Percentiles rank a stretch among this genome's conserved stretches.
These are phyloP conservation scores for Penicillium robsamsonii DNA, from an alignment of 495 filamentous ascomycete genomes.

Conservation along the genomic window DNA sequence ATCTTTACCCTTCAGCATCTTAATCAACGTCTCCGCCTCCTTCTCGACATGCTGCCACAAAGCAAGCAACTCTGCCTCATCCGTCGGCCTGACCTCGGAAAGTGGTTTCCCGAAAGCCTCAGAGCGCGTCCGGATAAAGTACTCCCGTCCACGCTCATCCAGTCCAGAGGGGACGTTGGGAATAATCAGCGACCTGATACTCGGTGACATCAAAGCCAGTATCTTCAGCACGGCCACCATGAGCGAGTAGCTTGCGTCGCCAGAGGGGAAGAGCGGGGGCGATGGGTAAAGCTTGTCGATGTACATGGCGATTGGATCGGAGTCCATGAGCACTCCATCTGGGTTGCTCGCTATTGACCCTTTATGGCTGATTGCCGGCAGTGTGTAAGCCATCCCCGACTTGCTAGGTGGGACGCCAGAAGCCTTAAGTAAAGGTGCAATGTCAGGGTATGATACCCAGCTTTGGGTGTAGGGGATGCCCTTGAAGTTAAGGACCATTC, in stretches of 20 bases:
- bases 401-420: constrained; percentile 28
- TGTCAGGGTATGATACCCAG: constrained; percentile 44
- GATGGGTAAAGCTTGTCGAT: constrained; percentile 37
- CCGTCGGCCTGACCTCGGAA: constrained; percentile 27
- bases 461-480: constrained; percentile 41
- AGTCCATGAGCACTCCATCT: constrained; percentile 38
- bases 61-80: constrained; percentile 13
- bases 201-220: neutral
- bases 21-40: constrained; percentile 14
- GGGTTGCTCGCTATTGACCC: constrained; percentile 27
- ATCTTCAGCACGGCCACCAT: constrained; percentile 16
- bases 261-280: constrained; percentile 33
- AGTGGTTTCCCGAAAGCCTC: constrained; percentile 33
- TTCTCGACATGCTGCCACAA: constrained; percentile 20
- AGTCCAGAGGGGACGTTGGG: constrained; percentile 23
- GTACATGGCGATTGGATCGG: constrained; percentile 37
- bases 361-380: constrained; percentile 38
- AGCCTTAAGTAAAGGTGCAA: constrained; percentile 31
- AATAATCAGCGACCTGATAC: constrained; percentile 14
- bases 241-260: constrained; percentile 33
- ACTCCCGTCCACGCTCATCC: constrained; percentile 33
- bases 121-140: constrained; percentile 32
- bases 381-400: constrained; percentile 30
- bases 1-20: constrained; percentile 28
- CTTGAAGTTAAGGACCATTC: constrained; percentile 43